Percentiles rank a stretch among this genome's conserved stretches.
Evolutionary conservation across 306 rosid genomes (phyloP).

Genomic region (Luffa acutangula): DNA sequence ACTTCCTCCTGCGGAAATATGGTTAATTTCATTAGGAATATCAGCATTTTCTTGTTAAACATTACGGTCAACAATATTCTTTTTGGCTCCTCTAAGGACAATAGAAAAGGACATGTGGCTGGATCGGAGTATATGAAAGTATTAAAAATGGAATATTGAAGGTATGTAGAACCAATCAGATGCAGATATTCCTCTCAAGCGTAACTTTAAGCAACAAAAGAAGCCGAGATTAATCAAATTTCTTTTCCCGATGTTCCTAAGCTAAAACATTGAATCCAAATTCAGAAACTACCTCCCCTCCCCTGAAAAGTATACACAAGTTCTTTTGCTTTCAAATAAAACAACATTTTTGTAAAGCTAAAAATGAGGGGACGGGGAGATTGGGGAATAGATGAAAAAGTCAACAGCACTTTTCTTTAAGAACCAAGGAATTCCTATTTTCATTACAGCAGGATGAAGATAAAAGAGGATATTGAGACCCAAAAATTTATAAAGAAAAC

Average conservation of each 20-base stretch:
- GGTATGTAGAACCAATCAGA: background rate
- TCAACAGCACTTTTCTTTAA: background rate
- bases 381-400: too few species aligned
- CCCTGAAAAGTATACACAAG: background rate
- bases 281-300: background rate
- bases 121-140: background rate
- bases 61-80: background rate
- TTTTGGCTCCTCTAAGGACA: background rate
- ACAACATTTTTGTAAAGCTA: too few species aligned
- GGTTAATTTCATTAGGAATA: background rate
- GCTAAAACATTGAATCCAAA: background rate
- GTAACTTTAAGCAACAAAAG: background rate
- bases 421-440: background rate
- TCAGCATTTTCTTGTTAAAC: background rate
- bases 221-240: background rate
- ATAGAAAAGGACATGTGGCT: background rate
- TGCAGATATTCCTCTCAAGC: background rate
- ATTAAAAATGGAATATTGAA: background rate
- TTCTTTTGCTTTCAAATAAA: too few species aligned
- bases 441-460: background rate
- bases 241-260: background rate
- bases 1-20: constrained; percentile 56
- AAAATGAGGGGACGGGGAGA: too few species aligned
- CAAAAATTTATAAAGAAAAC: background rate
- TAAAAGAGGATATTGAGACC: background rate